phyloP scores from a whole-genome alignment of 306 rosid genomes.

The Styphnolobium japonicum region DNA sequence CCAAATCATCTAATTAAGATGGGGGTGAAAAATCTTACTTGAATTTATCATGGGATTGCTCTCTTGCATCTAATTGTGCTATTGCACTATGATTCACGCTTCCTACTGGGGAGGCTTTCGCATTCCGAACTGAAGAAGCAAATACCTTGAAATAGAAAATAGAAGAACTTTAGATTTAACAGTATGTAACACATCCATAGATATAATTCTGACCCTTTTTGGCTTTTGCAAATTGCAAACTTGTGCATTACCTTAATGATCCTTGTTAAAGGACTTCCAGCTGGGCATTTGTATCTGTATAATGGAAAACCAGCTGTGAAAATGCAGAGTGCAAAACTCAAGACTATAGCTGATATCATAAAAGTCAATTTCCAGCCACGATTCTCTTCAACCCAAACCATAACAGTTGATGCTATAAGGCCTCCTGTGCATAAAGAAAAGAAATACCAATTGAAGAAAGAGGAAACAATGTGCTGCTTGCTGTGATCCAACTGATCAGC shows the following conservation, averaged over 20 bases:
- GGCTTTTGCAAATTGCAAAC: not conserved
- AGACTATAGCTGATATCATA: slow-evolving; percentile 1
- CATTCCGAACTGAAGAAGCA: slow-evolving; percentile 17
- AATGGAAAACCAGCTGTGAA: slow-evolving; percentile 26
- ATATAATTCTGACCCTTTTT: not conserved
- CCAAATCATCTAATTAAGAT: not conserved
- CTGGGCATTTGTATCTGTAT: slow-evolving; percentile 31
- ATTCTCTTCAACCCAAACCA: slow-evolving; percentile 44
- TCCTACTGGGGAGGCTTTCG: not conserved
- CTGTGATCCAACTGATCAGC: slow-evolving; percentile 41
- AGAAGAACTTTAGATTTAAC: not conserved
- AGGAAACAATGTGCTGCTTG: slow-evolving; percentile 31
- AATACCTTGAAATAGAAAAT: slow-evolving; percentile 14
- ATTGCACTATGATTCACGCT: not conserved
- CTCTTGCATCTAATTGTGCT: not conserved
- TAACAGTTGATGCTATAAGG: slow-evolving; percentile 27
- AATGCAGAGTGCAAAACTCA: slow-evolving; percentile 10
- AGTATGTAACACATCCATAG: not conserved
- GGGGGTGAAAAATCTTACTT: not conserved
- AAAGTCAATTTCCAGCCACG: slow-evolving; percentile 38
- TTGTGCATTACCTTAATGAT: slow-evolving; percentile 20
- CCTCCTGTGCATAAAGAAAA: slow-evolving; percentile 27
- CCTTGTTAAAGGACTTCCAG: slow-evolving; percentile 36
- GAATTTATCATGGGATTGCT: slow-evolving; percentile 12
- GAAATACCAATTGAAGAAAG: slow-evolving; percentile 49